Evolutionary conservation across 2,329 filamentous ascomycete genomes (phyloP).

Genomic region (Cytospora leucostoma): DNA sequence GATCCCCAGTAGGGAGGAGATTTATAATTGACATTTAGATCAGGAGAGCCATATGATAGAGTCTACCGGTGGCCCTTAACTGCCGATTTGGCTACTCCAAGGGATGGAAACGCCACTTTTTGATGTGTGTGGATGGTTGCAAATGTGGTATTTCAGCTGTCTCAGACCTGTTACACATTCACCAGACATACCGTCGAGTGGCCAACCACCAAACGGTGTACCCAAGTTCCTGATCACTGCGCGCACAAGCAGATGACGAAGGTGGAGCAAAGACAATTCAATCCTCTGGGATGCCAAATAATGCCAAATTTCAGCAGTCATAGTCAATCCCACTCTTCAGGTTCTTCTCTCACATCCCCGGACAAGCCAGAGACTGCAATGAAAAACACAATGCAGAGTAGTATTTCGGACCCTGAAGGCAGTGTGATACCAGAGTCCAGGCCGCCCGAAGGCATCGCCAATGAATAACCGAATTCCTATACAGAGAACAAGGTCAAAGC

Average conservation of each 20-base stretch:
- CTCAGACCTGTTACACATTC: conserved; percentile 3
- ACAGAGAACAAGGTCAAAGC: neutral
- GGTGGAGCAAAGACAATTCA: neutral
- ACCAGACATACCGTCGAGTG: conserved; percentile 37
- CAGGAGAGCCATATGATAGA: neutral
- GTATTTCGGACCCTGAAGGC: neutral
- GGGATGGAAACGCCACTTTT: too few relatives aligned
- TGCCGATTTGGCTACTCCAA: too few relatives aligned
- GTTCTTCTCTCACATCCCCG: neutral
- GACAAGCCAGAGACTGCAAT: neutral
- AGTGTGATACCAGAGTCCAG: conserved; percentile 1
- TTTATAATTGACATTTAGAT: neutral
- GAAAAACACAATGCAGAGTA: neutral
- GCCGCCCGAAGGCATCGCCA: neutral
- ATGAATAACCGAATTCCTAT: neutral
- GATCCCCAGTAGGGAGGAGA: conserved; percentile 19
- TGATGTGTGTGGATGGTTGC: too few relatives aligned
- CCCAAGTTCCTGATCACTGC: conserved; percentile 35
- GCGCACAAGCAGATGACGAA: too few relatives aligned
- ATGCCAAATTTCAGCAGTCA: neutral
- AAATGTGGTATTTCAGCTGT: neutral
- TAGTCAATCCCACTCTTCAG: neutral
- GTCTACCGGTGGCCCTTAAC: neutral
- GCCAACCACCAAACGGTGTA: conserved; percentile 39
- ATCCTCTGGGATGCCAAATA: neutral